A percentile compares a stretch with the other conserved stretches of the same genome.
These are phyloP conservation scores for Dacryopinax primogenitus DNA, from an alignment of 768 basidiomycete species.

Conservation along the genomic window DNA sequence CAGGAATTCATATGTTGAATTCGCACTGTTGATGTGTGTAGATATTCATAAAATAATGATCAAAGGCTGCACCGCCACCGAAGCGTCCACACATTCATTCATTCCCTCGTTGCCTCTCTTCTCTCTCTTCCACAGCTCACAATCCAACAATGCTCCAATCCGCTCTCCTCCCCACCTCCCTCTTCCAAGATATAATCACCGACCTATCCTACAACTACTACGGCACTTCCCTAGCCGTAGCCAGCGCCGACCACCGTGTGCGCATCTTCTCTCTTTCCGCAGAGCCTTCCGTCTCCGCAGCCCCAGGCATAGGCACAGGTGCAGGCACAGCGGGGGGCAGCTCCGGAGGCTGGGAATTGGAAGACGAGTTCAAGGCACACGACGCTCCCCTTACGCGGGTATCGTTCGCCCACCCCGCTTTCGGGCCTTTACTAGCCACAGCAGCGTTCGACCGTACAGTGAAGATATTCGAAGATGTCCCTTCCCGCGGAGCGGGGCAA, in stretches of 20 bases:
- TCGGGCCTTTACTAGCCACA: constrained; percentile 75
- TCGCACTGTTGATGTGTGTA: too few species aligned
- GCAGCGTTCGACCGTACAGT: constrained; percentile 83
- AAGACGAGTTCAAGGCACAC: constrained; percentile 53
- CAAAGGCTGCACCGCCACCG: too few species aligned
- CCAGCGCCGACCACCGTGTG: background rate
- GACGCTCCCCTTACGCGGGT: constrained; percentile 77
- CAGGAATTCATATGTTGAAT: background rate
- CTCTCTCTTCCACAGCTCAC: background rate
- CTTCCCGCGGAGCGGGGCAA: constrained; percentile 25
- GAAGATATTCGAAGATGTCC: constrained; percentile 65
- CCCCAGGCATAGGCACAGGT: background rate
- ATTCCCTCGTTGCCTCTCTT: too few species aligned
- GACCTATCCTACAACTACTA: constrained; percentile 3
- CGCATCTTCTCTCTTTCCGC: background rate
- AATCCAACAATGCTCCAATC: background rate
- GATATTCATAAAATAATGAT: too few species aligned
- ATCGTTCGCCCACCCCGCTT: constrained; percentile 87
- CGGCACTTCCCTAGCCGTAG: constrained; percentile 2
- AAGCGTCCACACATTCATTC: too few species aligned
- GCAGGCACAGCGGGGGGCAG: background rate
- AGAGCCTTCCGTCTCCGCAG: background rate
- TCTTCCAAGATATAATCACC: constrained; percentile 4
- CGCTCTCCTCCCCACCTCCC: background rate
- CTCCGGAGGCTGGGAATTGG: background rate